Evolutionary conservation across 2,329 filamentous ascomycete genomes (phyloP).

Genomic region (Nothophaeocryptopus gaeumannii): DNA sequence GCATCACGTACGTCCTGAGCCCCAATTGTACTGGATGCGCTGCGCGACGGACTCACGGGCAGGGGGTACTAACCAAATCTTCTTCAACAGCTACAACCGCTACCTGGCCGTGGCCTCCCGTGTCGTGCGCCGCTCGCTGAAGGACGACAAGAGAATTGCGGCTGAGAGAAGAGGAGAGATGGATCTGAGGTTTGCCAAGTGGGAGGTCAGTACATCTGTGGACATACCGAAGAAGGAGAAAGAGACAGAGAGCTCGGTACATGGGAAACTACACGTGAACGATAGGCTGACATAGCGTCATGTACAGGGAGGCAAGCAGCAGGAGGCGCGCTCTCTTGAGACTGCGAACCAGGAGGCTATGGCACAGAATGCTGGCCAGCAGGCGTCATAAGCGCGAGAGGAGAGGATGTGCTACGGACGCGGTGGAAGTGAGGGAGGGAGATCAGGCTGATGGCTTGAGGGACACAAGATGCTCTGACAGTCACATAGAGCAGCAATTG

Average conservation of each 20-base stretch:
- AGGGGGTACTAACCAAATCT: conserved; percentile 19
- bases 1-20: conserved; percentile 73
- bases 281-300: conserved; percentile 20
- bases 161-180: conserved; percentile 88
- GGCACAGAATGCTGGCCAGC: conserved; percentile 41
- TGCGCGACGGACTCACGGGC: not conserved
- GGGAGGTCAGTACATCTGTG: conserved; percentile 77
- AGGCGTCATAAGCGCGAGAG: conserved; percentile 39
- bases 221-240: conserved; percentile 67
- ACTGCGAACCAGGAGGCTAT: conserved; percentile 52
- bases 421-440: not conserved
- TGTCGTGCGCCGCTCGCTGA: conserved; percentile 92
- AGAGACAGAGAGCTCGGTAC: not conserved
- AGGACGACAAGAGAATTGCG: conserved; percentile 83
- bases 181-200: conserved; percentile 89
- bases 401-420: conserved; percentile 17
- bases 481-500: not conserved
- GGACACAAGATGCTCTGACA: not conserved
- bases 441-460: conserved; percentile 1
- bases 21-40: not conserved
- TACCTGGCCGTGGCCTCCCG: conserved; percentile 94
- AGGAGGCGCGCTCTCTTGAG: conserved; percentile 72
- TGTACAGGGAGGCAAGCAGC: conserved; percentile 91
- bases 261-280: not conserved
- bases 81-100: conserved; percentile 85